Evolutionary conservation across 352 stramenopile genomes (phyloP).

Genomic region (Pythium oligandrum): DNA sequence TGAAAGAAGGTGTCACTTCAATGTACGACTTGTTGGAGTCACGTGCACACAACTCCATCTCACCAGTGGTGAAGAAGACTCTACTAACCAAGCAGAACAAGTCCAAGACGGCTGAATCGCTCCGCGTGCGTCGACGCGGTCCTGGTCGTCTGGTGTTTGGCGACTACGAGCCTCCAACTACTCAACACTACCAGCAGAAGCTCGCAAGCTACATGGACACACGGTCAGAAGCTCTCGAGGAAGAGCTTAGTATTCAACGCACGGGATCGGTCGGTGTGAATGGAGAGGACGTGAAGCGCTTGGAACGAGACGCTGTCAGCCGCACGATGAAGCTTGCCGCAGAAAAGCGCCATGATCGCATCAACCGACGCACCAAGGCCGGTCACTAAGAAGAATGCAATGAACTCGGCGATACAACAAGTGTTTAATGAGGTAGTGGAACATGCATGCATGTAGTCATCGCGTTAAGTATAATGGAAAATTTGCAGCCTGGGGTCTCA

Average conservation of each 20-base stretch:
- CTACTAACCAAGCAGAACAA: slow-evolving; percentile 16
- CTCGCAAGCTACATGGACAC: slow-evolving; percentile 71
- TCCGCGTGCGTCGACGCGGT: slow-evolving; percentile 32
- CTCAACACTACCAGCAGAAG: slow-evolving; percentile 71
- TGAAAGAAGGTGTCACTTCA: slow-evolving; percentile 3
- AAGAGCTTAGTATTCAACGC: slow-evolving; percentile 68
- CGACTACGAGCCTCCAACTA: slow-evolving; percentile 53
- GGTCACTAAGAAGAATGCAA: slow-evolving; percentile 8
- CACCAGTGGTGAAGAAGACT: slow-evolving; percentile 11
- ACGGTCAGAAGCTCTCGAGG: slow-evolving; percentile 58
- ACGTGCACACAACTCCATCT: slow-evolving; percentile 15
- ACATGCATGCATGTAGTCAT: no score
- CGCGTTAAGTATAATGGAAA: no score
- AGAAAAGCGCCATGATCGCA: slow-evolving; percentile 76
- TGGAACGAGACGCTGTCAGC: slow-evolving; percentile 58
- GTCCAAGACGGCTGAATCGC: slow-evolving; percentile 12
- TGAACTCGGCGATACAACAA: no score
- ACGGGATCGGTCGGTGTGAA: slow-evolving; percentile 5
- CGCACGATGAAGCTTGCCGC: slow-evolving; percentile 60
- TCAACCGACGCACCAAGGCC: slow-evolving; percentile 66
- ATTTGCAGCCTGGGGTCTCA: background rate
- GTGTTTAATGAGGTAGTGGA: no score
- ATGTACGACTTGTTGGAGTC: slow-evolving; percentile 32
- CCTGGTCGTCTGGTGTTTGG: slow-evolving; percentile 68
- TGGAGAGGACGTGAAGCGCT: slow-evolving; percentile 42